Evolutionary conservation across 352 stramenopile genomes (phyloP), one percentile per base, ranked within the genome.

Genomic region (Phytophthora megakarya): DNA sequence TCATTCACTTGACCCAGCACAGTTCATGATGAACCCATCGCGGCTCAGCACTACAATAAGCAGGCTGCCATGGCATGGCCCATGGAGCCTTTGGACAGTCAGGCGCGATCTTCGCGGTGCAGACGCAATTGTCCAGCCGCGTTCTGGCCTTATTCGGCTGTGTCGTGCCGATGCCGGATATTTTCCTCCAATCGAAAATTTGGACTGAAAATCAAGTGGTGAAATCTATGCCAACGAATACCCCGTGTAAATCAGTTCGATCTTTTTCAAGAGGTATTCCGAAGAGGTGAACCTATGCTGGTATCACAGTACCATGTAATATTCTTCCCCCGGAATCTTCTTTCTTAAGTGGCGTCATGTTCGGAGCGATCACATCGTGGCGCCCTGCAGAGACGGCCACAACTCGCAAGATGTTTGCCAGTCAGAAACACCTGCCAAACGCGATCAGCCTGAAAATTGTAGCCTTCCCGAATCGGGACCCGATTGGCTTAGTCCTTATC

Each of bases 111-210:
- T n/a, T n/a, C n/a, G n/a, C n/a, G 6, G 38, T 5, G 7, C 16
- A 26, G 42, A 10, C n/a, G 30, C 28, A 30, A 52, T 23, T 33
- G 43, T 26, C 16, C 33, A 38, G 25, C 19, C 21, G 45, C 37
- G 53, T 23, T 54, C 62, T 66, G 62, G 62, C 47, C 55, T 58
- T 54, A 51, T 69, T 43, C 52, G 15, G 39, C 9, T 45, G 38
- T 52, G 46, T 50, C 35, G 28, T 52, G 57, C 47, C 15, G 13
- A 35, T 18, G 22, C 47, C 42, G 53, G 55, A 70, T 63, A 62
- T 62, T 61, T 67, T 70, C 54, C 46, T 60, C 54, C 55, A 70
- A 61, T 56, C 23, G 45, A 68, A 68, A 68, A 19, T 25, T 58
- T 19, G 23, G 3, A 12, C 3, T n/a, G n/a, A 68, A 64, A 64